Conservation (phyloP, 257 asterid species). For the Solanum paucissectum region DNA sequence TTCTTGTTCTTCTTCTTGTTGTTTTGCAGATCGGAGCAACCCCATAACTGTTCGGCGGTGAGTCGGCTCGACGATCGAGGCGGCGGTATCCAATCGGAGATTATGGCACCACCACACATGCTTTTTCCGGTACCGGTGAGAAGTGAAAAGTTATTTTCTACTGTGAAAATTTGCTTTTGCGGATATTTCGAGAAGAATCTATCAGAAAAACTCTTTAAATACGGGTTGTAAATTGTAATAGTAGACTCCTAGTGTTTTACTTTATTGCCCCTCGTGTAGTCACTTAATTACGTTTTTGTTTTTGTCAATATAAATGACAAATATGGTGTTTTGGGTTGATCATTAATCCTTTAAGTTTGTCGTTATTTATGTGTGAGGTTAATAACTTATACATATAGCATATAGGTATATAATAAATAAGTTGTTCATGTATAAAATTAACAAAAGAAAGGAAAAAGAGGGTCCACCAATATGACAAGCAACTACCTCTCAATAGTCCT, state of each 20-base stretch:
- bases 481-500: too few relatives aligned
- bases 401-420: too few relatives aligned
- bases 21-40: conserved; percentile 23
- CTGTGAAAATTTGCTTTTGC: neutral
- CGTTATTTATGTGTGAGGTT: too few relatives aligned
- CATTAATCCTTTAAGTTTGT: too few relatives aligned
- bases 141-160: neutral
- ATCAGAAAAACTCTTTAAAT: neutral
- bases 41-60: conserved; percentile 79
- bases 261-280: neutral
- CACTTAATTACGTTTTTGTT: neutral
- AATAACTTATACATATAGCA: too few relatives aligned
- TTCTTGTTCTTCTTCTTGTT: conserved; percentile 2
- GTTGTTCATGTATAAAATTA: too few relatives aligned
- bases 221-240: neutral
- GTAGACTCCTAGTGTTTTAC: neutral
- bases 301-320: too few relatives aligned
- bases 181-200: neutral
- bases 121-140: neutral
- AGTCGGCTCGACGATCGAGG: conserved; percentile 51
- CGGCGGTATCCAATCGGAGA: conserved; percentile 46
- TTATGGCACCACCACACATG: conserved; percentile 94
- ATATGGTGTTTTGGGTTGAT: too few relatives aligned
- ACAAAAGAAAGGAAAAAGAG: too few relatives aligned
- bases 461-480: fast-evolving